Base-by-base conservation (phyloP, 1,284 basidiomycete species). In the Polyporus tsugae region DNA sequence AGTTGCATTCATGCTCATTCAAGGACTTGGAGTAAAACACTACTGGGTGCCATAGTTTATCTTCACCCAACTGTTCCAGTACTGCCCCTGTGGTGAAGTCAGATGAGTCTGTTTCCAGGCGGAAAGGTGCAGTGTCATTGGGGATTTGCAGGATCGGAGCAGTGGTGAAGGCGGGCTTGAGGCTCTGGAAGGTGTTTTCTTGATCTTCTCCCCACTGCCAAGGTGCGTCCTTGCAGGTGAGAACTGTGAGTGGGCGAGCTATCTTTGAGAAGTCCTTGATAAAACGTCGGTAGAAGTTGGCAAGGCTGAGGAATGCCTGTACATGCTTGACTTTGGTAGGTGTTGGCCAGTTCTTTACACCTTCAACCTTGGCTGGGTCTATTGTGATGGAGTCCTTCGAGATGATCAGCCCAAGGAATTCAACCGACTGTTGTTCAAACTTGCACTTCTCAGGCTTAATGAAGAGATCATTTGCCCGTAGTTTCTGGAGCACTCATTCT, bases 381-480 rank as follows among this genome's bases (percentile, higher is more conserved):
- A 67, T 67, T 6, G 53, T 53, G 17, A 67, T 35, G 0, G 41
- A 15, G 19, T 59, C 62, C 22, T 17, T 17, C 7, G 62, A 55
- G 39, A 39, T 39, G 39, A 39, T 39, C 9, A 39, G 4, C 9
- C 39, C 13, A 13, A 39, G 39, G 41, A 66, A 66, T n/a, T 83
- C 79, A 0, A 79, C 74, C 22, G 74, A 17, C 0, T 22, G 10
- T 4, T 62, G 10, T 13, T 77, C 64, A 68, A 84, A 85, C 1
- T 76, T 62, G 57, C 82, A 84, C 63, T 85, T 84, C 36, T 78
- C 74, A 0, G 75, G 65, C 60, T 83, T 82, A 0, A 77, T 60
- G 25, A 68, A 77, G 0, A 84, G 76, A 0, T 75, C 76, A 42
- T 76, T 39, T 9, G 76, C 55, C 1, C 72, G 64, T 4, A 84